These are phyloP conservation scores for Ascochyta clinopodiicola DNA, from an alignment of 2,329 filamentous ascomycete genomes.

Conservation along the genomic window DNA sequence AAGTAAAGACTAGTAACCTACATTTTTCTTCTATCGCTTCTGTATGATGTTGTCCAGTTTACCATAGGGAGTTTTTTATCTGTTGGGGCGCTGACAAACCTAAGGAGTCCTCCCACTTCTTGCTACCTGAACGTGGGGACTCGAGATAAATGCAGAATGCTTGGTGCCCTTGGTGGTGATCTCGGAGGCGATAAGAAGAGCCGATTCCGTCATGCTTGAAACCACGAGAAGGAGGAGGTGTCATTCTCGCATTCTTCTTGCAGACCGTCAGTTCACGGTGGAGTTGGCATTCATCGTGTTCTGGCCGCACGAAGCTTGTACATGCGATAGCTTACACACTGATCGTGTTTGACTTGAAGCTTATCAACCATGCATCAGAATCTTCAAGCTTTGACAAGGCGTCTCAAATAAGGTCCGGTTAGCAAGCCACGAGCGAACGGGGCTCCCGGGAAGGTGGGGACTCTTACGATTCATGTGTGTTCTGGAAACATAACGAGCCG, in stretches of 20 bases:
- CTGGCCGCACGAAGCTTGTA: no score
- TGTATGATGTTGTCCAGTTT: no score
- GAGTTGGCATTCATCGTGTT: neutral
- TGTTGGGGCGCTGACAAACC: no score
- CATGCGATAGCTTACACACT: neutral
- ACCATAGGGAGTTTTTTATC: no score
- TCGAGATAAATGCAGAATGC: neutral
- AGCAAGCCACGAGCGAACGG: conserved; percentile 21
- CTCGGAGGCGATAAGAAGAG: conserved; percentile 4
- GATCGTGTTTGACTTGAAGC: neutral
- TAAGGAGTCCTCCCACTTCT: no score
- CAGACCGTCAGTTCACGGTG: neutral
- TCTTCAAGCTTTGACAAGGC: conserved; percentile 7
- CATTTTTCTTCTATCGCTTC: no score
- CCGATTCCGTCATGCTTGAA: neutral
- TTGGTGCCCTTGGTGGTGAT: neutral
- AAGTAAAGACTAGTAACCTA: no score
- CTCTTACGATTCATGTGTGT: conserved; percentile 21
- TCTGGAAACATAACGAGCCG: conserved; percentile 22
- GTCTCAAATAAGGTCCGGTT: conserved; percentile 19
- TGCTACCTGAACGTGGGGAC: no score
- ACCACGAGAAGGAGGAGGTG: neutral
- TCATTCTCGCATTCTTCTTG: neutral
- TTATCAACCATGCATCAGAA: conserved; percentile 1
- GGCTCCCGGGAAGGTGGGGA: conserved; percentile 28